Evolutionary conservation across 1,284 basidiomycete species (phyloP), one percentile per base, ranked within the genome.

Genomic region (Sporisorium reilianum): DNA sequence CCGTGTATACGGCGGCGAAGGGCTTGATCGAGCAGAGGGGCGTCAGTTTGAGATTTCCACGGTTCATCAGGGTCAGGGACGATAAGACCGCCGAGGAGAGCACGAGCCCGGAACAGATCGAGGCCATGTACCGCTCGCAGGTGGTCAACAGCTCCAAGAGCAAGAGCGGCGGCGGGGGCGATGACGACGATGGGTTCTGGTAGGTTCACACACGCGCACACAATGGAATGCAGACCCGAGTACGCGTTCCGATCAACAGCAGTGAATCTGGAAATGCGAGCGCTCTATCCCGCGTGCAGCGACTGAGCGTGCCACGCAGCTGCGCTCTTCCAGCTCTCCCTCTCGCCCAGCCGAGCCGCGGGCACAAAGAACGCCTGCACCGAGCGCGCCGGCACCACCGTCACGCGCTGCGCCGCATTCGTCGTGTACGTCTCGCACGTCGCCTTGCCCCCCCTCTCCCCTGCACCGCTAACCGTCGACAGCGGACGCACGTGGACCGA

Each of bases 1-100:
- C 97, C 0, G 90, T 99, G 30, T 99, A 99, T 85, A 93, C 93
- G 6, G 97, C 97, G 5, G 97, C 93, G n/a, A 92, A 95, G 85
- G 96, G 96, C 71, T 32, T 74, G 25, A 64, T 83, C 14, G 81
- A 83, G 18, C 59, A 66, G 53, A 71, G 81, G 5, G 83, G 96
- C 0, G 93, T 99, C 79, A 97, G 95, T 25, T 86, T 99, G 52
- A 91, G 97, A 11, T 99, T 99, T 86, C 96, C 97, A 36, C 90
- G 96, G 28, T 99, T 98, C 86, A 89, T 98, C 74, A 89, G 91
- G 12, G 87, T 96, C 44, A 89, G 97, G 67, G 96, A 98, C 75
- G 97, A 99, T 86, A 99, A 99, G 86, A 87, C 87, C 20, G 90
- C 91, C 10, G 94, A 97, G 65, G 93, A 97, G 85, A 93, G 94